Evolutionary conservation across 495 filamentous ascomycete species (phyloP).

Genomic region (Hypoxylon fragiforme): DNA sequence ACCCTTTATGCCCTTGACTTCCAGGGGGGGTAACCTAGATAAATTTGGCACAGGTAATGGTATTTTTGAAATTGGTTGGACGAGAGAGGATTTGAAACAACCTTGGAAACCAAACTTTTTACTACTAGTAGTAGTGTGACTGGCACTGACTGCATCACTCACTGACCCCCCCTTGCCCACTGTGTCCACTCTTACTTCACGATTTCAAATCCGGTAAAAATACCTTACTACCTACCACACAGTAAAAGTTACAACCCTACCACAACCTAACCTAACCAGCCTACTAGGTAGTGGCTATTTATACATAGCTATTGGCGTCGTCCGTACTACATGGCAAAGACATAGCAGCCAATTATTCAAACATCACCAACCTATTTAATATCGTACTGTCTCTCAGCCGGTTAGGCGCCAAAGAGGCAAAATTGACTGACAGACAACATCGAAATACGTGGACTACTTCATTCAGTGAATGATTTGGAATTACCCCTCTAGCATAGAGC

Average conservation of each 20-base stretch:
- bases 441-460: conserved; percentile 9
- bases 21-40: conserved; percentile 6
- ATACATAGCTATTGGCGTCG: too few relatives aligned
- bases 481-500: not conserved
- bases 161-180: too few relatives aligned
- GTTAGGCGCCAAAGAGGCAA: conserved; percentile 14
- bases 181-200: conserved; percentile 1
- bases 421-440: conserved; percentile 8
- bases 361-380: too few relatives aligned
- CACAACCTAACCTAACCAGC: too few relatives aligned
- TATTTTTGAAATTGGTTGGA: too few relatives aligned
- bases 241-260: too few relatives aligned
- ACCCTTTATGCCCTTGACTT: conserved; percentile 1
- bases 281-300: too few relatives aligned
- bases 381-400: conserved; percentile 7
- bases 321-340: conserved; percentile 10
- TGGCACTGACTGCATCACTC: too few relatives aligned
- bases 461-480: conserved; percentile 21
- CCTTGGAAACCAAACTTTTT: too few relatives aligned
- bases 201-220: conserved; percentile 18
- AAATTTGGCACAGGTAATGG: not conserved
- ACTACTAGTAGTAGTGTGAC: too few relatives aligned
- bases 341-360: too few relatives aligned
- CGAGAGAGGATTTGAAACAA: conserved; percentile 15
- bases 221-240: not conserved